Evolutionary conservation across 1,284 basidiomycete species (phyloP).

Genomic region (Apiotrichum domesticum): DNA sequence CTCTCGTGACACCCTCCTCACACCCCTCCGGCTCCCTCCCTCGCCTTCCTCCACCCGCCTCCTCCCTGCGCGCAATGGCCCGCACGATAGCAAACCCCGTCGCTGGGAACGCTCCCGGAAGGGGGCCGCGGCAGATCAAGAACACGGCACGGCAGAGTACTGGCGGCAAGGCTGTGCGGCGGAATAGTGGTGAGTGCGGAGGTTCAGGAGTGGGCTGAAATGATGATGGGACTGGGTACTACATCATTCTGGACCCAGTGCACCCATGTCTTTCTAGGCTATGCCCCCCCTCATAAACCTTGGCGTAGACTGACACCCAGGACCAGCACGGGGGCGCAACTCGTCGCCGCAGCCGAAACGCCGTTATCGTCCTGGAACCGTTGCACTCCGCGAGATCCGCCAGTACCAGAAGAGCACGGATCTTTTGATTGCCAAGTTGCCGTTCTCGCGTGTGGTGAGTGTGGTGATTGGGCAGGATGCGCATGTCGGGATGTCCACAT

Average conservation of each 20-base stretch:
- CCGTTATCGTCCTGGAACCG: constrained; percentile 73
- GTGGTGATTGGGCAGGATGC: too few relatives aligned
- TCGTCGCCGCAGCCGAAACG: neutral
- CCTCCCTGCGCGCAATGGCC: constrained; percentile 2
- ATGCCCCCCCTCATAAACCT: neutral
- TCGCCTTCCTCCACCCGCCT: too few relatives aligned
- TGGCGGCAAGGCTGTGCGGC: constrained; percentile 34
- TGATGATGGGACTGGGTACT: neutral
- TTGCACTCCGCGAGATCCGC: constrained; percentile 83
- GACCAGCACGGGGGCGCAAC: neutral
- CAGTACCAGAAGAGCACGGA: constrained; percentile 92
- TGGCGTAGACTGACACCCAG: constrained; percentile 1
- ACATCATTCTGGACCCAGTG: too few relatives aligned
- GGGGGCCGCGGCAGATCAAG: constrained; percentile 15
- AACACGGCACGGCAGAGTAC: constrained; percentile 38
- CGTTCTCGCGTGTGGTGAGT: constrained; percentile 83
- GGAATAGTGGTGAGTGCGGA: constrained; percentile 21
- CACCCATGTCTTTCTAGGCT: too few relatives aligned
- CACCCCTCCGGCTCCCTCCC: neutral
- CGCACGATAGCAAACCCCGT: constrained; percentile 11
- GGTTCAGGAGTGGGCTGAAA: neutral
- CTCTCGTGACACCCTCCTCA: too few relatives aligned
- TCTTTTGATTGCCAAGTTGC: constrained; percentile 74
- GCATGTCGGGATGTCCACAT: too few relatives aligned
- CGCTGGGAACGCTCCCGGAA: neutral